These are phyloP conservation scores for Rubia tinctorum DNA, from an alignment of 305 asterid genomes.

Conservation along the genomic window DNA sequence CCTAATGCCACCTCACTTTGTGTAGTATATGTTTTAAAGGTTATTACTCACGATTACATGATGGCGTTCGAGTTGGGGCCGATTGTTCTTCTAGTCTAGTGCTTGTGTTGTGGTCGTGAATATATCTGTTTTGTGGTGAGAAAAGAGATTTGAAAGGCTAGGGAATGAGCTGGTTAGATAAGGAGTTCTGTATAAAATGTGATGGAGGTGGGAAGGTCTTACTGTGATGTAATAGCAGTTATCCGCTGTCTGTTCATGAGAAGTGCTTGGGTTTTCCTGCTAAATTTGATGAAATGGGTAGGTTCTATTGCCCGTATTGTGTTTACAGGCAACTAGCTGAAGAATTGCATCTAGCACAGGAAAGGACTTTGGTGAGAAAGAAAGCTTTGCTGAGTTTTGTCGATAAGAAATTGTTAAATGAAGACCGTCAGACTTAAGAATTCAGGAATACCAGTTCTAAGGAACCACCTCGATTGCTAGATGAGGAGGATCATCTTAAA, in stretches of 20 bases:
- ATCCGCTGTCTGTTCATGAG: slow-evolving; percentile 65
- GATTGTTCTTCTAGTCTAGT: neutral
- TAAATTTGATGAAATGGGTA: slow-evolving; percentile 43
- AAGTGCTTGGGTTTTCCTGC: slow-evolving; percentile 56
- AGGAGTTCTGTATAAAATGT: slow-evolving; percentile 61
- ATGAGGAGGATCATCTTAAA: slow-evolving; percentile 13
- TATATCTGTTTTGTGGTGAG: neutral
- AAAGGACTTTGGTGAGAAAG: slow-evolving; percentile 48
- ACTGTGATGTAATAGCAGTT: slow-evolving; percentile 51
- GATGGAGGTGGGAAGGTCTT: slow-evolving; percentile 53
- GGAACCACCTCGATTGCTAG: slow-evolving; percentile 6
- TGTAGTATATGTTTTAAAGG: neutral
- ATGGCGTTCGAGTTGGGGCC: neutral
- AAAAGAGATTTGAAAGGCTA: slow-evolving; percentile 16
- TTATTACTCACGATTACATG: neutral
- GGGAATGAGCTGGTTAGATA: slow-evolving; percentile 47
- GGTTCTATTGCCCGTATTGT: slow-evolving; percentile 81
- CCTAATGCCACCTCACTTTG: neutral
- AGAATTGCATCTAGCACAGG: slow-evolving; percentile 47
- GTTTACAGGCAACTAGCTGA: slow-evolving; percentile 45
- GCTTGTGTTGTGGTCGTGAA: neutral
- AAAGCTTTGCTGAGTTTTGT: slow-evolving; percentile 55
- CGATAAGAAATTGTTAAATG: slow-evolving; percentile 29
- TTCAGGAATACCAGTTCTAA: slow-evolving; percentile 19
- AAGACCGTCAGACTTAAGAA: slow-evolving; percentile 22